A percentile compares a stretch with the other conserved stretches of the same genome.
These are phyloP conservation scores for Blastobotrys robertii DNA, from an alignment of 805 yeast species.

Conservation along the genomic window DNA sequence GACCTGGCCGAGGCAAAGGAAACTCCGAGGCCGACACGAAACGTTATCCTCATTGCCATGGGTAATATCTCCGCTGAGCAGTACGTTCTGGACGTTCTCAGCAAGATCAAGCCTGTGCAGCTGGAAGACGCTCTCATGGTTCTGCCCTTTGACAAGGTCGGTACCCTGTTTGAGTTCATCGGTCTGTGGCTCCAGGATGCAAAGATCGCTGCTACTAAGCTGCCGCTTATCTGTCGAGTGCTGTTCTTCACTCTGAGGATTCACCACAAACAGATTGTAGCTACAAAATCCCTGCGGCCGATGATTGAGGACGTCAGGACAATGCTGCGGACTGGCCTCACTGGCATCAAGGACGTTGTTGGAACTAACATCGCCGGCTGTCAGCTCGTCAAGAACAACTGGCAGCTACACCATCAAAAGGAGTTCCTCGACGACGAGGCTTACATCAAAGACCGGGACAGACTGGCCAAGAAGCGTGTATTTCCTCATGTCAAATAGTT, in stretches of 20 bases:
- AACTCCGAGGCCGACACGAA: conserved; percentile 47
- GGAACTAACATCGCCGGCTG: conserved; percentile 85
- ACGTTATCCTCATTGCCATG: conserved; percentile 67
- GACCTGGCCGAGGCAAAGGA: conserved; percentile 53
- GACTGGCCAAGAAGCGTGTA: conserved; percentile 58
- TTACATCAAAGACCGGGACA: conserved; percentile 43
- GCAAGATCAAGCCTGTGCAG: conserved; percentile 70
- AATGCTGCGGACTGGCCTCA: conserved; percentile 50
- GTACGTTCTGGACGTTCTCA: conserved; percentile 64
- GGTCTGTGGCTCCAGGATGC: conserved; percentile 53
- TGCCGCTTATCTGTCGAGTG: conserved; percentile 62
- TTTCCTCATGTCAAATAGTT: conserved; percentile 28
- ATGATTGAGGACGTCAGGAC: conserved; percentile 55
- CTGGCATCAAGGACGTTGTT: conserved; percentile 43
- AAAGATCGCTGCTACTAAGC: conserved; percentile 3
- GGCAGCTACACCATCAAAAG: conserved; percentile 66
- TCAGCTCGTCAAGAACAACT: conserved; percentile 59
- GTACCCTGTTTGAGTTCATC: conserved; percentile 61
- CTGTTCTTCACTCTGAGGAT: conserved; percentile 63
- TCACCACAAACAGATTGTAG: conserved; percentile 70
- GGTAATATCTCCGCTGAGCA: conserved; percentile 55
- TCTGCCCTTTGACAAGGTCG: conserved; percentile 77
- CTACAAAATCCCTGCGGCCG: conserved; percentile 39
- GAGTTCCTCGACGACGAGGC: conserved; percentile 65
- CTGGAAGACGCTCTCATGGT: conserved; percentile 88